A percentile compares a stretch with the other conserved stretches of the same genome.
Conservation (phyloP, 345 rosid genomes). For the Hibiscus trionum region DNA sequence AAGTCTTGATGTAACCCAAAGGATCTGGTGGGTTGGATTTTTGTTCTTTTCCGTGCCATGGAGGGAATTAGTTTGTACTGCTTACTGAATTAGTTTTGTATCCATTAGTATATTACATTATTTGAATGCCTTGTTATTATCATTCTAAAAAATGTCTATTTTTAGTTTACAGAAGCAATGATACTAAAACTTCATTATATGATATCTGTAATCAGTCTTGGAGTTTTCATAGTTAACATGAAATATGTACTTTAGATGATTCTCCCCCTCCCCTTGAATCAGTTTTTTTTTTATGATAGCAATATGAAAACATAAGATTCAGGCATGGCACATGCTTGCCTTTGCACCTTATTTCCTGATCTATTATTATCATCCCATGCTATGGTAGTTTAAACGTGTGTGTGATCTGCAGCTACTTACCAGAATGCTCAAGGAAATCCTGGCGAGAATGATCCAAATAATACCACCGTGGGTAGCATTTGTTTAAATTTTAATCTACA, state of each 20-base stretch:
- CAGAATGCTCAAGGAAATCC: conserved; percentile 58
- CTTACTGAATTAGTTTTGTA: no score
- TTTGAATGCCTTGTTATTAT: neutral
- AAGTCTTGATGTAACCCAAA: neutral
- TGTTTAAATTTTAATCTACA: conserved; percentile 7
- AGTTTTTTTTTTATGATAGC: neutral
- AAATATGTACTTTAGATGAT: neutral
- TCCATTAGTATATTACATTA: neutral
- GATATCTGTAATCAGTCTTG: neutral
- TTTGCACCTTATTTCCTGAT: neutral
- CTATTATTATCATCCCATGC: neutral
- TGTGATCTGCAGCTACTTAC: conserved; percentile 65
- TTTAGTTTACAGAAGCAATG: neutral
- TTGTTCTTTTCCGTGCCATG: neutral
- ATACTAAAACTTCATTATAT: no score
- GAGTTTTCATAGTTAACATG: neutral
- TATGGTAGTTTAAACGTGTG: conserved; percentile 22
- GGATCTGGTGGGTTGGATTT: neutral
- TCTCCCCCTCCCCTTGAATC: neutral
- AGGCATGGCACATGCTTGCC: neutral
- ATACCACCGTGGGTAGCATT: conserved; percentile 78
- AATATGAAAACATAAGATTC: neutral
- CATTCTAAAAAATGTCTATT: neutral
- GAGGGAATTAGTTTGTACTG: neutral
- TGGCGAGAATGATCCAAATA: conserved; percentile 89